Evolutionary conservation across 2,329 filamentous ascomycete species (phyloP).

Genomic region (Celoporthe dispersa): DNA sequence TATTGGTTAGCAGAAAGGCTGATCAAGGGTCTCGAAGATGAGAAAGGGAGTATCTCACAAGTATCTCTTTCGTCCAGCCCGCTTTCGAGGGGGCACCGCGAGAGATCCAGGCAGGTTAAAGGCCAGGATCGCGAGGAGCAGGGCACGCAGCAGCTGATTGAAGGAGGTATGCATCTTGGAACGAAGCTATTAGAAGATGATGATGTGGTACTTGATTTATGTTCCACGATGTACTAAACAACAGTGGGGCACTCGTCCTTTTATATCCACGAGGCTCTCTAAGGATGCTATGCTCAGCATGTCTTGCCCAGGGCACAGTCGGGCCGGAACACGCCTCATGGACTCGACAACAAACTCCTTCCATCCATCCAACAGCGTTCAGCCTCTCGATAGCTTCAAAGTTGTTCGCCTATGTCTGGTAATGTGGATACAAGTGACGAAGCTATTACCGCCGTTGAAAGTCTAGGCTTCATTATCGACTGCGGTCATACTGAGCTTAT

Average conservation of each 20-base stretch:
- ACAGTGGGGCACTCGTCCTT: neutral
- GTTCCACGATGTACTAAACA: neutral
- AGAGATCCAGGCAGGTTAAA: neutral
- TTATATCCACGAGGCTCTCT: neutral
- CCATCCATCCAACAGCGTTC: neutral
- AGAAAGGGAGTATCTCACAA: neutral
- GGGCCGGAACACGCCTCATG: neutral
- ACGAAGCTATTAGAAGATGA: neutral
- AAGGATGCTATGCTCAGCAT: neutral
- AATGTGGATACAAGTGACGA: neutral
- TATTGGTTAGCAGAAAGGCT: neutral
- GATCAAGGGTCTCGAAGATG: no score
- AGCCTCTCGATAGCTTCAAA: neutral
- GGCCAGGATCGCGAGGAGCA: neutral
- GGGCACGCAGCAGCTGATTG: neutral
- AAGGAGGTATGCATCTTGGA: neutral
- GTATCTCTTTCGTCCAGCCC: neutral
- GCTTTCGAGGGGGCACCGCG: neutral
- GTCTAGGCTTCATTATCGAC: neutral
- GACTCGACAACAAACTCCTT: neutral
- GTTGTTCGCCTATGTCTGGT: neutral
- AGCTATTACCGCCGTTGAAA: neutral
- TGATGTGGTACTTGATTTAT: neutral
- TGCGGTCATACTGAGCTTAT: neutral
- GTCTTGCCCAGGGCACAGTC: neutral